A percentile compares a stretch with the other conserved stretches of the same genome.
Conservation (phyloP, 352 stramenopile genomes). For the Phytopythium mirpurense region DNA sequence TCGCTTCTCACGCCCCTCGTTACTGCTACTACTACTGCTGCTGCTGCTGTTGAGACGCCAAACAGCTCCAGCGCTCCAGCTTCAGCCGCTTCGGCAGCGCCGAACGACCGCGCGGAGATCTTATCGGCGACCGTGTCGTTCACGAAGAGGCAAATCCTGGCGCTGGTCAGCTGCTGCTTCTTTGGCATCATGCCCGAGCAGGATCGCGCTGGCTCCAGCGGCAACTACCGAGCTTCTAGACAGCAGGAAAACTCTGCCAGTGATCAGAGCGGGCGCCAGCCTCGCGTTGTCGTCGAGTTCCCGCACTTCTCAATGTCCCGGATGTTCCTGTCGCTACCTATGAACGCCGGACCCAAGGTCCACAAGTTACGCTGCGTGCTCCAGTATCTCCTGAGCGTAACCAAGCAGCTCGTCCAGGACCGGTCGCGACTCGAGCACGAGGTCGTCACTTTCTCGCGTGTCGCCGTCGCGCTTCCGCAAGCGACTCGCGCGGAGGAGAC, state of each 20-base stretch:
- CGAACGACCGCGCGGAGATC: neutral
- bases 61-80: neutral
- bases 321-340: conserved; percentile 27
- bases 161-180: conserved; percentile 53
- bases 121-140: conserved; percentile 23
- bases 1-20: conserved; percentile 37
- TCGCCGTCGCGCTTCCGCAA: conserved; percentile 23
- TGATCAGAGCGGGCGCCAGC: neutral
- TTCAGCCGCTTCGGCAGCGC: neutral
- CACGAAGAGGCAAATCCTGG: conserved; percentile 38
- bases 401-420: conserved; percentile 22
- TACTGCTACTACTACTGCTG: too few species aligned
- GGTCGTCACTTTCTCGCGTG: conserved; percentile 54
- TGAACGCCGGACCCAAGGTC: conserved; percentile 34
- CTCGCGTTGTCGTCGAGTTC: conserved; percentile 24
- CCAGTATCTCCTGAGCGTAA: conserved; percentile 60
- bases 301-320: conserved; percentile 42
- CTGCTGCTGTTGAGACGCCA: neutral
- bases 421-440: conserved; percentile 16
- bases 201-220: conserved; percentile 8
- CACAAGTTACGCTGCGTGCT: conserved; percentile 70
- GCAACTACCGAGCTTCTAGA: neutral
- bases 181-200: conserved; percentile 58
- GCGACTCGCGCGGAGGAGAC: neutral
- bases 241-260: neutral